A percentile compares a stretch with the other conserved stretches of the same genome.
Evolutionary conservation across 1,284 basidiomycete species (phyloP).

Genomic region (Cerioporus squamosus): DNA sequence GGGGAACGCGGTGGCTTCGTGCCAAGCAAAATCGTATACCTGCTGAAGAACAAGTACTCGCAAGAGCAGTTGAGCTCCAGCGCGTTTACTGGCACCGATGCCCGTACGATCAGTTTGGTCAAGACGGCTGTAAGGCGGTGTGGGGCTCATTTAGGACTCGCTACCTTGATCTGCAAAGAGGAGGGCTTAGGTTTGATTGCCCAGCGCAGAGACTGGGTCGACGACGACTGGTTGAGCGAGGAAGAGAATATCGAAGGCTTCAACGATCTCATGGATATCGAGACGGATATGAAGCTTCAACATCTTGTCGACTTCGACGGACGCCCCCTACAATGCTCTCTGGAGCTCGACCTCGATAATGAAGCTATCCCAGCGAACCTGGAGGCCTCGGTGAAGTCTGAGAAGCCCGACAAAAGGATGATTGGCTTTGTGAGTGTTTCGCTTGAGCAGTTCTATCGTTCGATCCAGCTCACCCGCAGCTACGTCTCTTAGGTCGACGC

Average conservation of each 20-base stretch:
- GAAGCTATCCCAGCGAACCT: not conserved
- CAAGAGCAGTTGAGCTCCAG: not conserved
- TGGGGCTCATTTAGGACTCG: not conserved
- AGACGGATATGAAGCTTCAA: not conserved
- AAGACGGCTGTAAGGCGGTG: not conserved
- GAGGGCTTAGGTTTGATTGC: not conserved
- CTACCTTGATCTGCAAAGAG: not conserved
- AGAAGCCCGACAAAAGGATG: not conserved
- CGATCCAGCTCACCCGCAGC: not conserved
- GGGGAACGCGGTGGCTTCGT: not conserved
- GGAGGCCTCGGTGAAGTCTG: not conserved
- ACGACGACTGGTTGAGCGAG: not conserved
- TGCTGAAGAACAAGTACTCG: not conserved
- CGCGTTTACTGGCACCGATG: not conserved
- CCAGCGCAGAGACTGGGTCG: not conserved
- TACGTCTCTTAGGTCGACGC: not conserved
- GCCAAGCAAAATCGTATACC: not conserved
- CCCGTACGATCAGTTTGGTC: not conserved
- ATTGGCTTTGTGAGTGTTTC: not conserved
- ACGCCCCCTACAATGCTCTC: not conserved
- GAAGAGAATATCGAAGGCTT: not conserved
- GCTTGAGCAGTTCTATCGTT: not conserved
- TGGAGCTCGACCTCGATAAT: not conserved
- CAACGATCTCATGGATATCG: not conserved
- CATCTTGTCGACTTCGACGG: not conserved